Percentiles rank a stretch among this genome's conserved stretches.
These are phyloP conservation scores for Cystobasidium pallidum DNA, from an alignment of 1,284 basidiomycete species.

Conservation along the genomic window DNA sequence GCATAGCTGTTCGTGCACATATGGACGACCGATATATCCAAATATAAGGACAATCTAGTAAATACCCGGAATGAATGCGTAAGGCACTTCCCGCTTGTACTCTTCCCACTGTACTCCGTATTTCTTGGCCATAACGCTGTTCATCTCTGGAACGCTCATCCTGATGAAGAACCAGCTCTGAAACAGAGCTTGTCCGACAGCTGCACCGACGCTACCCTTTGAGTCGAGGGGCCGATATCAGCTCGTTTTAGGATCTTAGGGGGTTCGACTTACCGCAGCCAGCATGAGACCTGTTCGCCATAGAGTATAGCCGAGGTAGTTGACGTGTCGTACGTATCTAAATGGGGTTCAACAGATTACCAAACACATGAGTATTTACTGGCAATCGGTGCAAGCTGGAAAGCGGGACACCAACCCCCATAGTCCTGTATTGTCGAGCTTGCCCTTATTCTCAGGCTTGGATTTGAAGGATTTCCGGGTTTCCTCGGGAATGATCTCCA, in stretches of 20 bases:
- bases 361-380: too few species aligned
- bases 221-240: neutral
- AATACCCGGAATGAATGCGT: constrained; percentile 34
- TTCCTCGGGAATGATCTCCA: constrained; percentile 43
- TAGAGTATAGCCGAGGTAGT: constrained; percentile 42
- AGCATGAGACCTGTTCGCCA: constrained; percentile 43
- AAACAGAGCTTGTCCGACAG: constrained; percentile 18
- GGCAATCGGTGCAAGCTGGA: too few species aligned
- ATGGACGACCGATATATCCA: neutral
- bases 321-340: constrained; percentile 42
- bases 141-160: constrained; percentile 24
- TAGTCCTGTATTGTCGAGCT: constrained; percentile 36
- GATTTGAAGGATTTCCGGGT: constrained; percentile 41
- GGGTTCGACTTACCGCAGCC: constrained; percentile 24
- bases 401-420: constrained; percentile 16
- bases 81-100: constrained; percentile 43
- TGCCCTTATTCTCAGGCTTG: constrained; percentile 45
- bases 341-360: neutral
- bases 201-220: constrained; percentile 34
- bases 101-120: constrained; percentile 33
- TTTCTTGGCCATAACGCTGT: constrained; percentile 30
- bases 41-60: neutral
- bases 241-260: too few species aligned
- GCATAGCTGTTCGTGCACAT: neutral
- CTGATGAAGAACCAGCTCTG: constrained; percentile 28